Percentiles rank a stretch among this genome's conserved stretches.
Conservation (phyloP, 352 stramenopile species). For the Phytophthora hybrid region DNA sequence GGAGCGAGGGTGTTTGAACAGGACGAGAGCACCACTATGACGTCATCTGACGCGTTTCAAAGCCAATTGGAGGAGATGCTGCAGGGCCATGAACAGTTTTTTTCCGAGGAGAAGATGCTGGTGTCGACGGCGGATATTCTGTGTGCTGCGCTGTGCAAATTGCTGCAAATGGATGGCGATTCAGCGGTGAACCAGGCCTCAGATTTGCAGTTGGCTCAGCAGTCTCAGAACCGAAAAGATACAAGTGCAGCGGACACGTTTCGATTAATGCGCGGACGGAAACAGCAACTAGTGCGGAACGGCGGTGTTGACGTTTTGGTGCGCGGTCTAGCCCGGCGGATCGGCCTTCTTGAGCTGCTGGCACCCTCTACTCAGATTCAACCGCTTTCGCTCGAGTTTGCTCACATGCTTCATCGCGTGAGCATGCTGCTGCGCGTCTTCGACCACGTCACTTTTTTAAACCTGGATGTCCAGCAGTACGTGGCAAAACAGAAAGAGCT, state of each 20-base stretch:
- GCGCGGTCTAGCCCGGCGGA: constrained; percentile 7
- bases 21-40: neutral
- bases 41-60: constrained; percentile 10
- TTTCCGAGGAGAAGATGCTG: constrained; percentile 41
- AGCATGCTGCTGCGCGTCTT: constrained; percentile 61
- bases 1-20: neutral
- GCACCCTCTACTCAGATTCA: neutral
- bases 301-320: constrained; percentile 45
- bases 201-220: neutral
- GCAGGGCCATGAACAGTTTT: constrained; percentile 40
- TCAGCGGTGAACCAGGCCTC: neutral
- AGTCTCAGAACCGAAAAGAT: constrained; percentile 9
- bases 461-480: constrained; percentile 52
- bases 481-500: constrained; percentile 47
- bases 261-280: constrained; percentile 37
- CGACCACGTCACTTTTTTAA: constrained; percentile 75
- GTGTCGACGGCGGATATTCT: constrained; percentile 44
- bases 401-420: constrained; percentile 45
- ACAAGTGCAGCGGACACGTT: constrained; percentile 38
- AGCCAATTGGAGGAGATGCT: constrained; percentile 39
- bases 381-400: constrained; percentile 23
- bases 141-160: constrained; percentile 48
- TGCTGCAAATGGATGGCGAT: constrained; percentile 50
- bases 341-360: constrained; percentile 9
- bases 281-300: constrained; percentile 54